Evolutionary conservation across 345 rosid genomes (phyloP), one percentile per base, ranked within the genome.

Genomic region (Streptanthus diversifolius): DNA sequence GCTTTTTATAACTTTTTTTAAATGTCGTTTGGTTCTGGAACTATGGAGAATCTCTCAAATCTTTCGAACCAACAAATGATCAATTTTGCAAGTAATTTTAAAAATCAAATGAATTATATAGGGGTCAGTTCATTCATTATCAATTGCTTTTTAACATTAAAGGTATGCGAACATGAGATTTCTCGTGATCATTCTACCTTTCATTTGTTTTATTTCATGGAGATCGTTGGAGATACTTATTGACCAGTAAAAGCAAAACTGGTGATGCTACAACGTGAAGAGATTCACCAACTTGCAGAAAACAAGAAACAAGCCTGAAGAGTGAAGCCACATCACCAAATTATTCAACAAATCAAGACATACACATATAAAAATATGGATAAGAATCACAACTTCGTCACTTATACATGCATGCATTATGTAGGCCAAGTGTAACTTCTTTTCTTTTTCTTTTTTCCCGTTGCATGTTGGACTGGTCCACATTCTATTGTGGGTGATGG

Each of bases 231-330:
- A 55, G 55, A 41, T 41, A 54, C 39, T 30, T 55, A 5, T 18
- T 40, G 40, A 40, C 62, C 36, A 15, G 5, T 35, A 7, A 43
- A 52, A 53, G 24, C 62, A 48, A n/a, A n/a, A 68, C 33, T 29
- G 56, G 41, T 21, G 11, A 53, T 39, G 63, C 15, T 40, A 18
- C 11, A 13, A 68, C 21, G 22, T 29, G 14, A 7, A 53, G 40
- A 41, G 43, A 12, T 39, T 19, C 32, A 65, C 21, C 45, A 69
- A 56, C 33, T 68, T 68, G 43, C 22, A 55, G 54, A 15, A 68
- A 18, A 56, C 64, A 43, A 43, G 64, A 25, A 14, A 24, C 25
- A 24, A 25, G 35, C 56, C 25, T 24, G 14, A n/a, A n/a, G n/a
- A n/a, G n/a, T n/a, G n/a, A 68, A 41, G 43, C 33, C 44, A 56